Evolutionary conservation across 805 yeast species (phyloP), one percentile per base, ranked within the genome.

Genomic region (Ogataea nonfermentans): DNA sequence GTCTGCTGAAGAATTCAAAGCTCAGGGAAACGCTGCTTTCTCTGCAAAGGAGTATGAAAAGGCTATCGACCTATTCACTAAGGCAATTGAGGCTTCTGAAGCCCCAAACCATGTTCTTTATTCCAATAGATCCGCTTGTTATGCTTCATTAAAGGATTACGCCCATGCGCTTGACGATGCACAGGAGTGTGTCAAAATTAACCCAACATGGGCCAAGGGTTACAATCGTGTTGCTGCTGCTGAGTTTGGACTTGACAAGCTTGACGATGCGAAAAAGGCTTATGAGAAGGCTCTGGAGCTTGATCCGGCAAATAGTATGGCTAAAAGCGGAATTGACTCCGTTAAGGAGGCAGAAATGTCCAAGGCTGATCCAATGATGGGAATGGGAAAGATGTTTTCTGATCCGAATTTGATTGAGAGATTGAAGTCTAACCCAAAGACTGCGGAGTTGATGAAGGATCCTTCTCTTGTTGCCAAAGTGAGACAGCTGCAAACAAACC

Each of bases 141-240:
- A 82, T 56, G 84, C 97, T 4, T 86, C 96, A 6, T 65, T 80
- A 67, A 79, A 79, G 56, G 68, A 89, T 54, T 93, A 81, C 56
- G 62, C 62, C 15, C 68, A 80, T 44, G 99, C 98, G 3, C 70
- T 88, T 44, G 68, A 71, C 32, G 99, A 93, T 63, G 99, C 98
- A 12, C 66, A 85, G 43, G 78, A 84, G 57, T 84, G 96, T 66
- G 80, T 84, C 38, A 74, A 77, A 55, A 79, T 89, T 65, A 87
- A 85, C 49, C 81, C 89, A 11, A 50, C 82, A 2, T 93, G 98
- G 98, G 89, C 96, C 15, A 93, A 93, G 66, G 99, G 98, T 33
- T 86, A 84, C 71, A 84, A 81, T 57, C 81, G 99, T 65, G 84
- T 84, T 25, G 99, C 87, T 44, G 90, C 97, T 49, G 99, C 99